Evolutionary conservation across 495 filamentous ascomycete genomes (phyloP).

Genomic region (Aspergillus kassunensis): DNA sequence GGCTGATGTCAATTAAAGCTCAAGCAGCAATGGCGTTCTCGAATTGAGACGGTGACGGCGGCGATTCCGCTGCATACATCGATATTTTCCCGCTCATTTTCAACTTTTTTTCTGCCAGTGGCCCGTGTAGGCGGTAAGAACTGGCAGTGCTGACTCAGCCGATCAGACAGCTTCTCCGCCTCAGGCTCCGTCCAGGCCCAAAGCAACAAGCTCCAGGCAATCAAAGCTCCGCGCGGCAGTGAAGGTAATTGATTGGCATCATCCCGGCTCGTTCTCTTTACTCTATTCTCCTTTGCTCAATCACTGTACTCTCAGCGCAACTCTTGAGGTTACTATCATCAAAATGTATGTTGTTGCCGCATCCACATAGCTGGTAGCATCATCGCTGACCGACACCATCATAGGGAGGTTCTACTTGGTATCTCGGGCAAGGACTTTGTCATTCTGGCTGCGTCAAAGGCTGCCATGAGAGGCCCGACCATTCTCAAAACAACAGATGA

Average conservation of each 20-base stretch:
- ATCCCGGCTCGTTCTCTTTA: constrained; percentile 5
- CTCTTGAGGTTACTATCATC: constrained; percentile 12
- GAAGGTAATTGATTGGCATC: constrained; percentile 16
- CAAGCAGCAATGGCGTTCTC: constrained; percentile 1
- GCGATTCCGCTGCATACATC: constrained; percentile 1
- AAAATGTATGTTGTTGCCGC: constrained; percentile 29
- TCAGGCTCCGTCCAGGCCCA: constrained; percentile 17
- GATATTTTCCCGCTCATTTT: constrained; percentile 12
- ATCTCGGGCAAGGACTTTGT: constrained; percentile 99
- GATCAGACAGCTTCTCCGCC: constrained; percentile 32
- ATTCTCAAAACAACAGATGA: constrained; percentile 95
- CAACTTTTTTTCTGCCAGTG: constrained; percentile 42
- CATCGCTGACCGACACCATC: constrained; percentile 20
- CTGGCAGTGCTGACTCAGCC: constrained; percentile 36
- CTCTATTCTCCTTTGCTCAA: background rate
- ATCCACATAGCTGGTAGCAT: background rate
- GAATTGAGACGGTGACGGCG: constrained; percentile 4
- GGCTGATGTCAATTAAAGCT: background rate
- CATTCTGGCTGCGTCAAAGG: constrained; percentile 95
- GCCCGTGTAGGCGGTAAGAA: constrained; percentile 23
- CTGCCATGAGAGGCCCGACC: constrained; percentile 93
- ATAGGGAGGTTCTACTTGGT: constrained; percentile 95
- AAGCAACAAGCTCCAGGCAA: constrained; percentile 40
- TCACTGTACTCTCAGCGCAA: constrained; percentile 5
- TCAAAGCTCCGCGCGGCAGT: constrained; percentile 41